Base-by-base conservation (phyloP, 805 yeast genomes). In the Komagataella kurtzmanii region DNA sequence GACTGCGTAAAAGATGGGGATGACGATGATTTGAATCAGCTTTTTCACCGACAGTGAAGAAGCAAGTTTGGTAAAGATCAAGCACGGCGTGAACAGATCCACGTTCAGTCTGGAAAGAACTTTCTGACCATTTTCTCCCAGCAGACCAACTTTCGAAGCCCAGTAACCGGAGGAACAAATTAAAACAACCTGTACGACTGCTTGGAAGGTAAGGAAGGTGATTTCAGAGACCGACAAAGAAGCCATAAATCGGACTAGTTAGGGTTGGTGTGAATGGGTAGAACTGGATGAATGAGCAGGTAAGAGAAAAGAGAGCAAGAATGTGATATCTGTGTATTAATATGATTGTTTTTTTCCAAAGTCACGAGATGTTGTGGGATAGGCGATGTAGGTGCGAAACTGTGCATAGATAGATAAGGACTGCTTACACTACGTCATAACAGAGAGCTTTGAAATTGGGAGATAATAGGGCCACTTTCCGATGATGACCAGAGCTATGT, bases 71-170 rank as follows among this genome's bases (percentile, higher is more conserved):
- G 88, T 77, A 67, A 91, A 93, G 59, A 91, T 89, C 72, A 91
- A 79, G 58, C 96, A 90, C 6, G 99, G 98, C 18, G 98, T 93
- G 72, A 93, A 91, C 50, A 91, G 70, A 67, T 88, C 91, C 44
- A 93, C 97, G 62, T 91, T 91, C 51, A 91, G 73, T 53, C 75
- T 70, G 3, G 93, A 82, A 18, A 91, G 75, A 46, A 78, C 74
- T 62, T 86, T 88, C 59, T 89, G 96, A n/a, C 85, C 88, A 46
- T 73, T 69, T 52, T 85, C 77, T 51, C 77, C 79, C 47, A 93
- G 73, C 45, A 87, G 66, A 1, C 91, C 89, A 8, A 79, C 63
- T 55, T 78, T 76, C 7, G 97, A 93, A 43, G 95, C 88, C 69
- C 86, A 71, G 62, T 82, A 90, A 12, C 99, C 99, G 14, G 91